Evolutionary conservation across 2,329 filamentous ascomycete genomes (phyloP).

Genomic region (Cordyceps farinosa): DNA sequence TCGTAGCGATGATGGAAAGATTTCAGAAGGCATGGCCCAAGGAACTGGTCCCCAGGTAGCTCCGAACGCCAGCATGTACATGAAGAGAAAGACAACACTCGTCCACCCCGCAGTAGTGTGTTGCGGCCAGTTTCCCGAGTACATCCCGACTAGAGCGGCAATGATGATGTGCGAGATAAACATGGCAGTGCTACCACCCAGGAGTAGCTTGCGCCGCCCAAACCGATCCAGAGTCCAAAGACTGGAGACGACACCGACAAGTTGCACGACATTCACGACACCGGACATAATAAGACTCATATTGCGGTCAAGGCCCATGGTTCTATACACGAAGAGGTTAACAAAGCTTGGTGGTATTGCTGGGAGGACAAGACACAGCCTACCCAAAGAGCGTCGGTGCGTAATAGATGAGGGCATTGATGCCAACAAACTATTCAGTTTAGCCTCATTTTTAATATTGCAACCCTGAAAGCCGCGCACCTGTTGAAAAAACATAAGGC

Average conservation of each 20-base stretch:
- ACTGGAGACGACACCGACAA: constrained; percentile 30
- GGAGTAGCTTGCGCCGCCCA: background rate
- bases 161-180: background rate
- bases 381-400: constrained; percentile 53
- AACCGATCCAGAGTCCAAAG: background rate
- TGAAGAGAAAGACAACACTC: constrained; percentile 33
- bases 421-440: constrained; percentile 19
- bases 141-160: constrained; percentile 26
- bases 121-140: constrained; percentile 24
- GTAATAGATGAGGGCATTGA: constrained; percentile 52
- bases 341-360: background rate
- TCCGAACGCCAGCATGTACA: constrained; percentile 59
- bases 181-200: background rate
- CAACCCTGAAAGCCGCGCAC: constrained; percentile 29
- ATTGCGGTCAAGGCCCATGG: constrained; percentile 44
- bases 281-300: constrained; percentile 33
- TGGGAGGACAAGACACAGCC: background rate
- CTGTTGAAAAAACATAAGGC: constrained; percentile 57
- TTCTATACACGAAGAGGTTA: constrained; percentile 18
- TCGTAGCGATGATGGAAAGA: constrained; percentile 58
- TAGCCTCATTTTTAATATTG: background rate
- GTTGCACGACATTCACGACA: constrained; percentile 30
- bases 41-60: constrained; percentile 53
- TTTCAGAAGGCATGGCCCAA: constrained; percentile 50
- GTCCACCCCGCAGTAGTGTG: constrained; percentile 28